Conservation (phyloP, 2,329 filamentous ascomycete species). For the Xylaria hypoxylon region DNA sequence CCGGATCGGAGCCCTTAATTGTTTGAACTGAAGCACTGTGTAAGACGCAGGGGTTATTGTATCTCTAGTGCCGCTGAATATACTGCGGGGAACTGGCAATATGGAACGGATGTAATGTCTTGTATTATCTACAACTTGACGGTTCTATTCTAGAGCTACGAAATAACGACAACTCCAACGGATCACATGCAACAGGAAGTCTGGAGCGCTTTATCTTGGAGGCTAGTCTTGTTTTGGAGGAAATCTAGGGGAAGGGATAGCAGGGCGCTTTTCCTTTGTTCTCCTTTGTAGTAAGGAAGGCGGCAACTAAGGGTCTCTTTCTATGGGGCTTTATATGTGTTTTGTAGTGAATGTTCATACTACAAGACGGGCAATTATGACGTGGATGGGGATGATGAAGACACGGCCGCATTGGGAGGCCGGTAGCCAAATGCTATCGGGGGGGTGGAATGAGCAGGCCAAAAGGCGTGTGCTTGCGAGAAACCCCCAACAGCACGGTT, state of each 20-base stretch:
- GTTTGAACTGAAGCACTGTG: constrained; percentile 16
- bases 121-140: constrained; percentile 33
- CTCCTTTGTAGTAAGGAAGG: constrained; percentile 30
- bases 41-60: constrained; percentile 7
- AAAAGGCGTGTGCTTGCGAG: constrained; percentile 13
- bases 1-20: constrained; percentile 1
- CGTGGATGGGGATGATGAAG: constrained; percentile 35
- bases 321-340: constrained; percentile 27
- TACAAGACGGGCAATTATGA: constrained; percentile 27
- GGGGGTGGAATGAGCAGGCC: constrained; percentile 19
- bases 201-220: constrained; percentile 8
- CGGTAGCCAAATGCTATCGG: constrained; percentile 12
- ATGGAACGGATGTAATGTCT: constrained; percentile 40
- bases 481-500: constrained; percentile 6
- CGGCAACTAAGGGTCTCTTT: constrained; percentile 29
- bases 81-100: constrained; percentile 9
- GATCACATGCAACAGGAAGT: constrained; percentile 4
- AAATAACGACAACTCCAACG: constrained; percentile 13
- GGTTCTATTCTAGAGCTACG: constrained; percentile 25
- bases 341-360: constrained; percentile 12
- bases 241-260: constrained; percentile 14
- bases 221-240: constrained; percentile 15
- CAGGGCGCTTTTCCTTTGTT: constrained; percentile 30
- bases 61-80: constrained; percentile 6
- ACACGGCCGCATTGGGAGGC: constrained; percentile 30